A percentile compares a stretch with the other conserved stretches of the same genome.
Conservation (phyloP, 352 stramenopile species). For the Globisporangium viniferum region DNA sequence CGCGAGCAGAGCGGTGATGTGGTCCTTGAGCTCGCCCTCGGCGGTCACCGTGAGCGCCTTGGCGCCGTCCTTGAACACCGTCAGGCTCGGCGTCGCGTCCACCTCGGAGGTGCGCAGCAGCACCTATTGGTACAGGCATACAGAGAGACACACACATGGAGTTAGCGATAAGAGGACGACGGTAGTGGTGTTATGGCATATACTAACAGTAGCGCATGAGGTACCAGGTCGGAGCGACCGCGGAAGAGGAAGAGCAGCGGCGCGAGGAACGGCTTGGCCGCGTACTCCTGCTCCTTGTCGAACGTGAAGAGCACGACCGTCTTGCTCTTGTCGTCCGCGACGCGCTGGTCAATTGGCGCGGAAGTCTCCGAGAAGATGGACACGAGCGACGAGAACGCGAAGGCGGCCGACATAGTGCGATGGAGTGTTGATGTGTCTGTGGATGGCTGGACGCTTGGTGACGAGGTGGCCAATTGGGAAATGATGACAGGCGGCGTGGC, state of each 20-base stretch:
- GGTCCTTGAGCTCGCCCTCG: constrained; percentile 43
- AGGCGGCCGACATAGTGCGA: constrained; percentile 13
- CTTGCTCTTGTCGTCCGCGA: constrained; percentile 23
- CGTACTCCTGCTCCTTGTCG: constrained; percentile 31
- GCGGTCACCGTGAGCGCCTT: constrained; percentile 36
- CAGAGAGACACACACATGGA: background rate
- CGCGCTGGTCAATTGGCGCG: constrained; percentile 24
- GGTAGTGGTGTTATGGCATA: background rate
- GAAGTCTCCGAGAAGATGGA: constrained; percentile 4
- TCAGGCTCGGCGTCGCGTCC: constrained; percentile 33
- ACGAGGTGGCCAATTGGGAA: background rate
- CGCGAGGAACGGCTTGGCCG: constrained; percentile 44
- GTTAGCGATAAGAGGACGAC: background rate
- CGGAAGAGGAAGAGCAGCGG: constrained; percentile 61
- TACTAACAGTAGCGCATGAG: background rate
- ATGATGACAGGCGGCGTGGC: background rate
- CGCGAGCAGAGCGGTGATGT: constrained; percentile 43
- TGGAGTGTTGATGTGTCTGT: background rate
- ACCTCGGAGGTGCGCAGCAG: constrained; percentile 37
- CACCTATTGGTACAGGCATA: constrained; percentile 26
- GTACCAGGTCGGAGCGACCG: constrained; percentile 60
- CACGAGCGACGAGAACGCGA: constrained; percentile 13
- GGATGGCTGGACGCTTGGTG: background rate
- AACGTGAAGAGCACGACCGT: constrained; percentile 31
- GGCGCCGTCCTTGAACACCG: constrained; percentile 49